Conservation (phyloP, 2,329 filamentous ascomycete genomes). For the Xylariaceae sp. region DNA sequence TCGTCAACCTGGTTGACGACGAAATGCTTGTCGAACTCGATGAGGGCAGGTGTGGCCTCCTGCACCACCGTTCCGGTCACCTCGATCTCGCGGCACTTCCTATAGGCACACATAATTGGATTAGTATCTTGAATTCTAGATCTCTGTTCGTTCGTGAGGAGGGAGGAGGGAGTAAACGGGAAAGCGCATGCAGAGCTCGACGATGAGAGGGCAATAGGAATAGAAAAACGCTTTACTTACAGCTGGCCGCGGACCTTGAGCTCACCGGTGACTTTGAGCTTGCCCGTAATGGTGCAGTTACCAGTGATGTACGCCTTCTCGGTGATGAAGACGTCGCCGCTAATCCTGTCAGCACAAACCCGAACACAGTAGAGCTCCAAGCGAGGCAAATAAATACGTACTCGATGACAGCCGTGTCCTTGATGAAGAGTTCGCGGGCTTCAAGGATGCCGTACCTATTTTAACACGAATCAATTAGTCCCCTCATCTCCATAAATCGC, state of each 20-base stretch:
- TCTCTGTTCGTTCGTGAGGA: not conserved
- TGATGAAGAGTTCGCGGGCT: not conserved
- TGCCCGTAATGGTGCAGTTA: conserved; percentile 1
- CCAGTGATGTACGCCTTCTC: conserved; percentile 3
- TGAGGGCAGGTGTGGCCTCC: too few relatives aligned
- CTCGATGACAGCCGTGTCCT: not conserved
- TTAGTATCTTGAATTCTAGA: not conserved
- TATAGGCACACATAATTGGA: too few relatives aligned
- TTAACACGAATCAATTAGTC: too few relatives aligned
- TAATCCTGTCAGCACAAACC: conserved; percentile 1
- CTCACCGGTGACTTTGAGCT: conserved; percentile 3
- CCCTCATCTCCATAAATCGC: too few relatives aligned
- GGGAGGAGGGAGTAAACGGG: not conserved
- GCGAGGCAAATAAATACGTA: not conserved
- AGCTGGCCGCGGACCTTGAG: conserved; percentile 2
- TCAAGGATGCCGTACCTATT: not conserved
- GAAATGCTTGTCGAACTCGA: too few relatives aligned
- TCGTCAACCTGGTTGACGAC: too few relatives aligned
- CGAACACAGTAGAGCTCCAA: too few relatives aligned
- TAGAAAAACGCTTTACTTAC: conserved; percentile 4
- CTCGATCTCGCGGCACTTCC: too few relatives aligned
- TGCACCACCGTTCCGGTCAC: too few relatives aligned
- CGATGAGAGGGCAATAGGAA: not conserved
- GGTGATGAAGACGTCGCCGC: conserved; percentile 10
- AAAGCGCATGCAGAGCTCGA: not conserved